Conservation (phyloP, 306 rosid genomes). For the Castanea mollissima region DNA sequence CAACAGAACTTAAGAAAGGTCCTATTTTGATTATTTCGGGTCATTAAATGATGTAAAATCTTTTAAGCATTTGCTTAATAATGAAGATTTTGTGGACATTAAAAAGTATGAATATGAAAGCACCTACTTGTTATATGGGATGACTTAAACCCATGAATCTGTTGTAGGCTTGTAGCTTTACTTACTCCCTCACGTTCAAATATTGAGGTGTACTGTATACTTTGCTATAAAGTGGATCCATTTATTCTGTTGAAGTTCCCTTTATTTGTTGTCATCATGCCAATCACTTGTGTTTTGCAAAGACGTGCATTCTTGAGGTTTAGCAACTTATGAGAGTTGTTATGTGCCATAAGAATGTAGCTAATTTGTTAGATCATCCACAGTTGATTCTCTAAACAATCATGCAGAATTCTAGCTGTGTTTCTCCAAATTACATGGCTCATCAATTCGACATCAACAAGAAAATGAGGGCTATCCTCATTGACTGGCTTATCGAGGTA, state of each 20-base stretch:
- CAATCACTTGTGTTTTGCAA: neutral
- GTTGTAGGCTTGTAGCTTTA: too few relatives aligned
- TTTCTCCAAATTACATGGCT: constrained; percentile 38
- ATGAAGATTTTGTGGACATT: too few relatives aligned
- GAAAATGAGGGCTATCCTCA: constrained; percentile 47
- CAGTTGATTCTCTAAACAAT: neutral
- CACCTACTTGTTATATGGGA: too few relatives aligned
- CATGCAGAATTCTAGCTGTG: constrained; percentile 32
- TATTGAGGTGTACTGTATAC: too few relatives aligned
- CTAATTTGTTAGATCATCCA: neutral
- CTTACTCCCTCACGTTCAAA: too few relatives aligned
- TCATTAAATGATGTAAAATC: too few relatives aligned
- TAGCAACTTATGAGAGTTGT: neutral
- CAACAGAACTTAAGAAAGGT: too few relatives aligned
- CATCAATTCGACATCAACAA: constrained; percentile 42
- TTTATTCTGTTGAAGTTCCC: neutral
- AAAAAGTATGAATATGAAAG: too few relatives aligned
- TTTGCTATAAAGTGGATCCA: too few relatives aligned
- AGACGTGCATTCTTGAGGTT: neutral
- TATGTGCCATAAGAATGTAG: neutral
- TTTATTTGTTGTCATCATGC: neutral
- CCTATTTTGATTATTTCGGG: too few relatives aligned
- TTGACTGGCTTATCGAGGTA: constrained; percentile 53
- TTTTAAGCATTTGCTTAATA: too few relatives aligned
- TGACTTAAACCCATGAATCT: too few relatives aligned